Conservation (phyloP, 306 rosid species). For the Medicago lupulina region DNA sequence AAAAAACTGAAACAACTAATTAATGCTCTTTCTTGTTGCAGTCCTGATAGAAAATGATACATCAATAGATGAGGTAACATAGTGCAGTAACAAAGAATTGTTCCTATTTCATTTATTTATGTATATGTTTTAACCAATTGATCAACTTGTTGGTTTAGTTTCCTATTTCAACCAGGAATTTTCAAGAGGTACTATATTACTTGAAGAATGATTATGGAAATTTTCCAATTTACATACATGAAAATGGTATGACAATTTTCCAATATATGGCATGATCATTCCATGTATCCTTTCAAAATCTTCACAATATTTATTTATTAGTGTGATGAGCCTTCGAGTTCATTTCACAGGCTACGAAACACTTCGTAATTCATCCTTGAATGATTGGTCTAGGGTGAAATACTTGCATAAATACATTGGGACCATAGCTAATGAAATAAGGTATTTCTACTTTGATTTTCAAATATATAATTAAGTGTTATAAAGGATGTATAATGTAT, state of each 20-base stretch:
- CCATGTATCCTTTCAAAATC: not conserved
- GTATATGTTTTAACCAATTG: constrained; percentile 1
- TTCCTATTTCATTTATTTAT: not conserved
- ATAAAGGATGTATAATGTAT: not conserved
- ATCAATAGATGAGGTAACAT: constrained; percentile 37
- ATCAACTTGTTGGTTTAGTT: constrained; percentile 41
- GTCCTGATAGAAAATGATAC: not conserved
- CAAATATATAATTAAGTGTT: too few species aligned
- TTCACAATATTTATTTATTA: not conserved
- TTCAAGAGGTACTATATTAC: constrained; percentile 43
- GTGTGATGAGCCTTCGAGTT: not conserved
- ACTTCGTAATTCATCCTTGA: constrained; percentile 53
- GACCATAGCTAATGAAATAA: constrained; percentile 47
- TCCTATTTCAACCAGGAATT: constrained; percentile 41
- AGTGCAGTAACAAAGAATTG: not conserved
- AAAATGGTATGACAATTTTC: constrained; percentile 51
- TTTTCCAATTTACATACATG: constrained; percentile 58
- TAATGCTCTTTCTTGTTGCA: constrained; percentile 25
- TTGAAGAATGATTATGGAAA: constrained; percentile 53
- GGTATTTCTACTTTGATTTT: constrained; percentile 49
- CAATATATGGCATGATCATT: not conserved
- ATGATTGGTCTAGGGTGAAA: constrained; percentile 61
- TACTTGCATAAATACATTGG: constrained; percentile 53
- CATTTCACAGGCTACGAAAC: constrained; percentile 52
- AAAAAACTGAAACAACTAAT: not conserved